Evolutionary conservation across 306 rosid species (phyloP).

Genomic region (Malus domestica): DNA sequence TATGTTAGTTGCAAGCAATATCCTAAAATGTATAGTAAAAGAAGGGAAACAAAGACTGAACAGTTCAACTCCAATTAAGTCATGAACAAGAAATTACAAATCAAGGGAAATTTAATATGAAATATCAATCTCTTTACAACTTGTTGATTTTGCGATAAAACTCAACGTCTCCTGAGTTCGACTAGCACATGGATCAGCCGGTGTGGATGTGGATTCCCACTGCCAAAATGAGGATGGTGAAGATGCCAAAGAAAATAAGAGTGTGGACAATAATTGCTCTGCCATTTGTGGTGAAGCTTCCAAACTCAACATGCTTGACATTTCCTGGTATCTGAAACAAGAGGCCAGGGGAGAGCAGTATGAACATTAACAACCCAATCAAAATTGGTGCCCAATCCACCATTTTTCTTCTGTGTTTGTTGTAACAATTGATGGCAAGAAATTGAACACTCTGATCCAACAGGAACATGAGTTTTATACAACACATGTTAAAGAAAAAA

Average conservation of each 20-base stretch:
- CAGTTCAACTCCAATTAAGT: neutral
- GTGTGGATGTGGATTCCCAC: constrained; percentile 35
- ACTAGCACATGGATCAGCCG: constrained; percentile 1
- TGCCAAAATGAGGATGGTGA: constrained; percentile 49
- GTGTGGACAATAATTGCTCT: constrained; percentile 45
- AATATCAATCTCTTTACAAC: too few relatives aligned
- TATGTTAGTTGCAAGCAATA: too few relatives aligned
- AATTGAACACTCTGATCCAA: neutral
- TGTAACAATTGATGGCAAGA: neutral
- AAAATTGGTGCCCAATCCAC: constrained; percentile 54
- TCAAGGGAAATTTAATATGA: neutral
- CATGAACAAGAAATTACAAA: neutral
- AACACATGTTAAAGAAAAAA: neutral
- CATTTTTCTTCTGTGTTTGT: constrained; percentile 12
- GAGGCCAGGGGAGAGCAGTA: constrained; percentile 52
- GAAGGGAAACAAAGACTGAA: neutral
- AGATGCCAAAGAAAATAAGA: constrained; percentile 34
- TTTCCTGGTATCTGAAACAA: constrained; percentile 51
- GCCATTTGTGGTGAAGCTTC: constrained; percentile 44
- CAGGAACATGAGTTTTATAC: neutral
- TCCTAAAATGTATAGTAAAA: too few relatives aligned
- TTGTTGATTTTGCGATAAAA: neutral
- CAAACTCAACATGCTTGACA: constrained; percentile 30
- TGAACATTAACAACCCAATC: constrained; percentile 37
- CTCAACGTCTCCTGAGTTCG: neutral